Base-by-base conservation (phyloP, 257 asterid genomes). In the Paraleonurus japonicus region DNA sequence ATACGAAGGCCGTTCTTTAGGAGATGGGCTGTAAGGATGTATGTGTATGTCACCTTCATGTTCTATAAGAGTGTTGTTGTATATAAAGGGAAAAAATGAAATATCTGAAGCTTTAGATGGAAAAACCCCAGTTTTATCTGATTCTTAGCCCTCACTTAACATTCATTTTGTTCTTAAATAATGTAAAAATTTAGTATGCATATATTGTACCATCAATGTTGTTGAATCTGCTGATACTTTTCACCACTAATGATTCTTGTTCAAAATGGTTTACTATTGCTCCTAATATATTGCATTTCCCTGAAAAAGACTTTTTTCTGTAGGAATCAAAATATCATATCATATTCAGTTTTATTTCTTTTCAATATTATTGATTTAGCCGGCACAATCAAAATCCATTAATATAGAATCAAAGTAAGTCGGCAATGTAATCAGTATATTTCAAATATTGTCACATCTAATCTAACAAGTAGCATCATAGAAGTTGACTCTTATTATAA, bases 111-210 rank as follows among this genome's bases (percentile, higher is more conserved):
- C 20, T 47, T n/a, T 47, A 4, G 16, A 1, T n/a, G 22, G 19
- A 15, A 45, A 45, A 53, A 1, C 2, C 67, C 41, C 28, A 61
- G 50, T 61, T 19, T 10, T 20, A 17, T 61, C 16, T 32, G 67
- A 62, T 37, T 37, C 51, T 17, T 61, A 15, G 37, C 26, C 22
- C 61, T 19, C 26, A 12, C 33, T 26, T 30, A 33, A 20, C 45
- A 60, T 71, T 61, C 17, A 39, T 59, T 45, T n/a, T 17, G 54
- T 50, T 62, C 59, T 64, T 26, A 65, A 73, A 51, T 37, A 24
- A 26, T 32, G 62, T 53, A 20, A 5, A 68, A 54, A 35, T 4
- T 24, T 41, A 5, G 70, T 35, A 23, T 41, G 19, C 27, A 61
- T 17, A 15, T 47, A 47, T n/a, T 47, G 22, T n/a, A 4, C 53